A percentile compares a stretch with the other conserved stretches of the same genome.
These are phyloP conservation scores for Monosporascus sp. DNA, from an alignment of 2,329 filamentous ascomycete genomes.

Conservation along the genomic window DNA sequence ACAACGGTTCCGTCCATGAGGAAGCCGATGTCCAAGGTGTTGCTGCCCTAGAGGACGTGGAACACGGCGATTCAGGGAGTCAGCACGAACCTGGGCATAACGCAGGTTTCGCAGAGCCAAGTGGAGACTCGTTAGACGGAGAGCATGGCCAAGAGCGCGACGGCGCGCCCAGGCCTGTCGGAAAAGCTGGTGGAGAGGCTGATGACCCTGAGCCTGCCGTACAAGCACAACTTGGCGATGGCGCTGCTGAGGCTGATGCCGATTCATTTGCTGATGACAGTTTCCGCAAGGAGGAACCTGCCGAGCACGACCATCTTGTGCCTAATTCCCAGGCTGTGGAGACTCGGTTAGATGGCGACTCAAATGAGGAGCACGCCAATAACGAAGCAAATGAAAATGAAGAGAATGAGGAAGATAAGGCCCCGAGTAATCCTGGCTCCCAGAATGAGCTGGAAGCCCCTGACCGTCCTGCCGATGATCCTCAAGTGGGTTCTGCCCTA, in stretches of 20 bases:
- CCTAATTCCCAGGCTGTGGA: conserved; percentile 5
- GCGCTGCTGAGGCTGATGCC: conserved; percentile 3
- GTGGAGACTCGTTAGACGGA: background rate
- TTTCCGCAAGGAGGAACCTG: conserved; percentile 1
- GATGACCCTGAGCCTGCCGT: conserved; percentile 1
- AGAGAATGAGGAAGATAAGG: conserved; percentile 3
- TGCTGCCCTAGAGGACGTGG: background rate
- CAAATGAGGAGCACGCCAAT: conserved; percentile 14
- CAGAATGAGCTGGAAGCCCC: conserved; percentile 2
- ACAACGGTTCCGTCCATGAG: background rate
- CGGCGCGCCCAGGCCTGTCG: background rate
- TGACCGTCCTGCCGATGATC: conserved; percentile 1
- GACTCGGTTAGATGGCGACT: conserved; percentile 15
- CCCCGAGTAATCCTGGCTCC: background rate
- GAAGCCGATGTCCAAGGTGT: background rate
- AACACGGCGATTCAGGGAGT: background rate
- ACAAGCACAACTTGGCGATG: conserved; percentile 2
- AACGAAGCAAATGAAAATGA: conserved; percentile 8
- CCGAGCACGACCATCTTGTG: background rate
- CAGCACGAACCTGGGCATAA: conserved; percentile 1
- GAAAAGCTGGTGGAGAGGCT: conserved; percentile 1
- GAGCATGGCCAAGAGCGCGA: background rate
- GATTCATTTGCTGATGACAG: conserved; percentile 2
- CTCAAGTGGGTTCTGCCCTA: conserved; percentile 1
- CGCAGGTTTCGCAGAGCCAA: background rate